Percentiles rank a stretch among this genome's conserved stretches.
These are phyloP conservation scores for Penicillium sp. DNA, from an alignment of 2,329 filamentous ascomycete species.

Conservation along the genomic window DNA sequence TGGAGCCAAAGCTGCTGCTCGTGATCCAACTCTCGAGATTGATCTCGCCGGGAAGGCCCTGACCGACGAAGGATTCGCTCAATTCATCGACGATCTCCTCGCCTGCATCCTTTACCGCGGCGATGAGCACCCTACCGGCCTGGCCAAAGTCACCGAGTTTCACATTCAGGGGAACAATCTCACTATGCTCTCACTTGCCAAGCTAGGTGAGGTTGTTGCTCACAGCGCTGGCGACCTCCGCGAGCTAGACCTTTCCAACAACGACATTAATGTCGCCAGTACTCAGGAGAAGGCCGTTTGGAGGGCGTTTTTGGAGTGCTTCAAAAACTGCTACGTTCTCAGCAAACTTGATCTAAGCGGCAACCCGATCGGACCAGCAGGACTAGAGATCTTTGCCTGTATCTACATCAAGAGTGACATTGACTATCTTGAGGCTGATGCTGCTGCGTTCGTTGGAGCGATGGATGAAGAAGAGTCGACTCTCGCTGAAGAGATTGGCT, in stretches of 20 bases:
- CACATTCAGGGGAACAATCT: conserved; percentile 52
- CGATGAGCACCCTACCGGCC: conserved; percentile 32
- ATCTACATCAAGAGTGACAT: conserved; percentile 47
- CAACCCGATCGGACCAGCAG: conserved; percentile 48
- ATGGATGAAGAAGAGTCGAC: conserved; percentile 2
- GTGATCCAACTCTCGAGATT: conserved; percentile 49
- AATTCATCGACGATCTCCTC: conserved; percentile 50
- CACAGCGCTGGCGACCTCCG: conserved; percentile 51
- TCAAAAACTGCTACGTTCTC: conserved; percentile 48
- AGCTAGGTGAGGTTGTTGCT: conserved; percentile 48
- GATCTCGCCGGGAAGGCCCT: conserved; percentile 52
- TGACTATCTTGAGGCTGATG: conserved; percentile 37
- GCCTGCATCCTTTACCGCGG: conserved; percentile 43
- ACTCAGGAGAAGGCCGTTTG: conserved; percentile 46
- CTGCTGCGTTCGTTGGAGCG: conserved; percentile 24
- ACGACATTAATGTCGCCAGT: conserved; percentile 47
- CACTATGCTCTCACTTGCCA: conserved; percentile 46
- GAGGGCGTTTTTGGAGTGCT: conserved; percentile 51
- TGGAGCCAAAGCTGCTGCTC: conserved; percentile 33
- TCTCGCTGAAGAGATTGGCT: conserved; percentile 14
- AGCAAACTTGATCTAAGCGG: conserved; percentile 52
- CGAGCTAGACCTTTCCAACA: conserved; percentile 54
- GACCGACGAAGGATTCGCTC: conserved; percentile 51
- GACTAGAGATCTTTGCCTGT: conserved; percentile 52
- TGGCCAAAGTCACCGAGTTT: conserved; percentile 51